Percentiles rank a stretch among this genome's conserved stretches.
These are phyloP conservation scores for Trichosanthes cucumerina DNA, from an alignment of 306 rosid genomes.

Conservation along the genomic window DNA sequence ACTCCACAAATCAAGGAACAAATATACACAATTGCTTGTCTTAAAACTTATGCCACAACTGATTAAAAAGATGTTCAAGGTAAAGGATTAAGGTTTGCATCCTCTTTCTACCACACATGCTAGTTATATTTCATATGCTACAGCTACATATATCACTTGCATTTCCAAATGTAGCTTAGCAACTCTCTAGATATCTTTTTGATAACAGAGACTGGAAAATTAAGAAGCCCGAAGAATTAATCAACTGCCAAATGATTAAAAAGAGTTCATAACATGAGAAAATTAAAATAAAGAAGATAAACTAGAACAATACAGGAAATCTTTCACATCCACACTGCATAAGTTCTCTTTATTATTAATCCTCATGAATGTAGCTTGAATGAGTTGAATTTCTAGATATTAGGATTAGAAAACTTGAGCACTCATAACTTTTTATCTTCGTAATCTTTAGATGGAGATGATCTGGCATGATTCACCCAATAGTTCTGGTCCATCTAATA, in stretches of 20 bases:
- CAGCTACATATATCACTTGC: not conserved
- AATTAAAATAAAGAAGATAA: not conserved
- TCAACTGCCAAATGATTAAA: not conserved
- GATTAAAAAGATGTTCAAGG: not conserved
- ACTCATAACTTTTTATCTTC: not conserved
- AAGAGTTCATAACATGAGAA: not conserved
- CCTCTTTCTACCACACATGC: not conserved
- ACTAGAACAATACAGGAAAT: not conserved
- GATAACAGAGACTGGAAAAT: not conserved
- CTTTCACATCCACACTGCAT: not conserved
- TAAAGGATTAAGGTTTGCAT: not conserved
- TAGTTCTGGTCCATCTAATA: constrained; percentile 37
- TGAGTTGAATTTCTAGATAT: not conserved
- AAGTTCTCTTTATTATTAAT: not conserved
- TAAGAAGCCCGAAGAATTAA: not conserved
- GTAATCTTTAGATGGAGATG: constrained; percentile 71
- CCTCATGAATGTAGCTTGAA: not conserved
- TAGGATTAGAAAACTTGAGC: not conserved
- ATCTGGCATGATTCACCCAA: constrained; percentile 62
- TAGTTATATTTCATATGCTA: not conserved
- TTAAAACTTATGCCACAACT: not conserved
- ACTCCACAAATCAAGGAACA: not conserved
- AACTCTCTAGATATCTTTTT: not conserved
- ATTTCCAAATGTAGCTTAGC: not conserved
- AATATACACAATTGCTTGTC: not conserved